Percentiles rank a stretch among this genome's conserved stretches.
Evolutionary conservation across 1,139 yeast genomes (phyloP).

Genomic region (Candida tetrigidarum): DNA sequence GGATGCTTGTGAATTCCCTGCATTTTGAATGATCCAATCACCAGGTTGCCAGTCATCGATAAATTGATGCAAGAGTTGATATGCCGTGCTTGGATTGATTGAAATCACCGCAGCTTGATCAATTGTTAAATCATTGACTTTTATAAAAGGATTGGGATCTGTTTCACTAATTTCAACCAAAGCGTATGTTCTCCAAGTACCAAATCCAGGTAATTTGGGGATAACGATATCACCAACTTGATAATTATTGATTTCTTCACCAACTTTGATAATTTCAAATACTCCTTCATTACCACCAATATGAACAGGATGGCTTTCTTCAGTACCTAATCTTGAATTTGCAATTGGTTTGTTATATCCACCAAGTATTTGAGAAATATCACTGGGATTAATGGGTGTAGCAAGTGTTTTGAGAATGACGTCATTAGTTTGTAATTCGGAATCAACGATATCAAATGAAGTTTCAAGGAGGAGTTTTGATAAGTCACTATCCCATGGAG

Average conservation of each 20-base stretch:
- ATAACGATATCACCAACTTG: slow-evolving; percentile 36
- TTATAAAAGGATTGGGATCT: slow-evolving; percentile 25
- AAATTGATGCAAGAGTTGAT: slow-evolving; percentile 32
- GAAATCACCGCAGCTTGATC: slow-evolving; percentile 39
- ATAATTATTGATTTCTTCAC: slow-evolving; percentile 24
- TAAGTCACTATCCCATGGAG: slow-evolving; percentile 22
- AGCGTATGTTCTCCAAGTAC: slow-evolving; percentile 41
- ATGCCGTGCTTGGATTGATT: slow-evolving; percentile 40
- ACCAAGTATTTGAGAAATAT: slow-evolving; percentile 90
- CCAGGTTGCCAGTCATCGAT: slow-evolving; percentile 31
- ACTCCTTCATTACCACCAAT: slow-evolving; percentile 71
- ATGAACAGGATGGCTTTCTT: slow-evolving; percentile 53
- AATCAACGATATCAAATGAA: slow-evolving; percentile 37
- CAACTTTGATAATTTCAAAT: slow-evolving; percentile 30
- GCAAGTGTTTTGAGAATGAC: slow-evolving; percentile 66
- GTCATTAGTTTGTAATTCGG: slow-evolving; percentile 38
- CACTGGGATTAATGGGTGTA: slow-evolving; percentile 91
- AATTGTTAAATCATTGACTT: slow-evolving; percentile 24
- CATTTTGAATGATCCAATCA: slow-evolving; percentile 41
- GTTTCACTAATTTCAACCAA: slow-evolving; percentile 23
- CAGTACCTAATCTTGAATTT: slow-evolving; percentile 51
- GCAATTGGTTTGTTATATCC: slow-evolving; percentile 83
- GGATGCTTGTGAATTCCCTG: slow-evolving; percentile 40
- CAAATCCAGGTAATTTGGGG: slow-evolving; percentile 33
- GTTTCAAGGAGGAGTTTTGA: slow-evolving; percentile 20